These are phyloP conservation scores for Backusella australiensis DNA, from an alignment of 192 early-diverging fungal genomes.

Conservation along the genomic window DNA sequence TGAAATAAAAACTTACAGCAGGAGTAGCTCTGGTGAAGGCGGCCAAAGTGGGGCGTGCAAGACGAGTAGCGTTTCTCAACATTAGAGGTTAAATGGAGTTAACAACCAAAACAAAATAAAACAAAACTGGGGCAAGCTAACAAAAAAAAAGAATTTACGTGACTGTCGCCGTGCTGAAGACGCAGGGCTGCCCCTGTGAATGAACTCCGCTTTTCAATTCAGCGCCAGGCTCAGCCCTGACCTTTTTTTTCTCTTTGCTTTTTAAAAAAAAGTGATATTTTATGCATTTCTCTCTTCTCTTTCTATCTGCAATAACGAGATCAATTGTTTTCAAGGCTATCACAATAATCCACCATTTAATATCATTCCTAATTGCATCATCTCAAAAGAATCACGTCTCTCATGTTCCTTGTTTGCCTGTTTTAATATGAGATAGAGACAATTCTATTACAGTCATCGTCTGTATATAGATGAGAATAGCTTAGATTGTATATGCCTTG, in stretches of 20 bases:
- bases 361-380: too few relatives aligned
- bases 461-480: too few relatives aligned
- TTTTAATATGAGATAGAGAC: too few relatives aligned
- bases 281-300: background rate
- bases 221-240: background rate
- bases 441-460: too few relatives aligned
- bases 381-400: too few relatives aligned
- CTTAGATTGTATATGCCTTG: too few relatives aligned
- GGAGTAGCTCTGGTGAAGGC: slow-evolving; percentile 45
- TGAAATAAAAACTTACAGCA: slow-evolving; percentile 26
- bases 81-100: slow-evolving; percentile 25
- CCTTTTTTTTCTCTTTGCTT: background rate
- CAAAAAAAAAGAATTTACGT: slow-evolving; percentile 10
- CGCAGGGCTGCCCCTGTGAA: slow-evolving; percentile 9
- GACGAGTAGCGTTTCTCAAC: slow-evolving; percentile 49
- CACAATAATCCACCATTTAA: slow-evolving; percentile 45
- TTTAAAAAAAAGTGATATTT: background rate
- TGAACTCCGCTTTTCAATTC: slow-evolving; percentile 10
- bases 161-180: background rate
- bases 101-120: slow-evolving; percentile 6
- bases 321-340: slow-evolving; percentile 99
- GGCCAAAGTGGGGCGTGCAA: slow-evolving; percentile 49
- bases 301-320: slow-evolving; percentile 74
- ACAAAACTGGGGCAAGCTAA: slow-evolving; percentile 13
- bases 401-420: too few relatives aligned